A percentile compares a stretch with the other conserved stretches of the same genome.
These are phyloP conservation scores for Angomonas deanei DNA, from an alignment of 208 protist genomes.

Conservation along the genomic window DNA sequence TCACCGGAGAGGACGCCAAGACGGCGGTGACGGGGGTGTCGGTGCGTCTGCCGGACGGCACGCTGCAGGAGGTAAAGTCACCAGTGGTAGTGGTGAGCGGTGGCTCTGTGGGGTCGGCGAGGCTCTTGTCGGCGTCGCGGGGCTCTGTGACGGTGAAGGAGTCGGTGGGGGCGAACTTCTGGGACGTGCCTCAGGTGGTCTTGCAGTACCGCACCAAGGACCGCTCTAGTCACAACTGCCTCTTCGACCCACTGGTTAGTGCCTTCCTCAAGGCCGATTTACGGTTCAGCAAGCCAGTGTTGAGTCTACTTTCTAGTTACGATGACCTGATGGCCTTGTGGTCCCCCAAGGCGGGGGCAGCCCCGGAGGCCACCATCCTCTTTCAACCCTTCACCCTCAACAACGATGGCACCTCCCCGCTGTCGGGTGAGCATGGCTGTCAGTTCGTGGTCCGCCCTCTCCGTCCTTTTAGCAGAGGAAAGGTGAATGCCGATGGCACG, in stretches of 20 bases:
- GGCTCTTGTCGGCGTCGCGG: constrained; percentile 44
- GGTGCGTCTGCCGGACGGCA: constrained; percentile 31
- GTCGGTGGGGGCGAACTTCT: constrained; percentile 53
- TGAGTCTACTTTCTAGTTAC: constrained; percentile 60
- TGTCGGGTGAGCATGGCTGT: constrained; percentile 52
- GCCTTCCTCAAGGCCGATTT: constrained; percentile 32
- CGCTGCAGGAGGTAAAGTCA: constrained; percentile 35
- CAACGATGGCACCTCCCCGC: constrained; percentile 54
- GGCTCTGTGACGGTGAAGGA: constrained; percentile 29
- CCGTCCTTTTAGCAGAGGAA: constrained; percentile 59
- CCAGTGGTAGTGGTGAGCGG: constrained; percentile 54
- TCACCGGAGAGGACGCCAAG: constrained; percentile 21
- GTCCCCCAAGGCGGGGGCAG: constrained; percentile 31
- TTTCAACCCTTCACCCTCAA: constrained; percentile 83
- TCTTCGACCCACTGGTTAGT: constrained; percentile 55
- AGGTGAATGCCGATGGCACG: constrained; percentile 36
- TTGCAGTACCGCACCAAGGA: constrained; percentile 67
- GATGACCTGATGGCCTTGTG: constrained; percentile 74
- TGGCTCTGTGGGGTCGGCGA: constrained; percentile 53
- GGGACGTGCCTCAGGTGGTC: constrained; percentile 74
- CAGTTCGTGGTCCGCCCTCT: constrained; percentile 69
- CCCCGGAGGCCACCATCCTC: constrained; percentile 61
- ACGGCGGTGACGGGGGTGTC: constrained; percentile 44
- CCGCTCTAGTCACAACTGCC: constrained; percentile 68
- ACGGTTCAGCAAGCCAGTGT: constrained; percentile 22